phyloP scores from a whole-genome alignment of 2,329 filamentous ascomycete species.

The Penicillium occitanis region DNA sequence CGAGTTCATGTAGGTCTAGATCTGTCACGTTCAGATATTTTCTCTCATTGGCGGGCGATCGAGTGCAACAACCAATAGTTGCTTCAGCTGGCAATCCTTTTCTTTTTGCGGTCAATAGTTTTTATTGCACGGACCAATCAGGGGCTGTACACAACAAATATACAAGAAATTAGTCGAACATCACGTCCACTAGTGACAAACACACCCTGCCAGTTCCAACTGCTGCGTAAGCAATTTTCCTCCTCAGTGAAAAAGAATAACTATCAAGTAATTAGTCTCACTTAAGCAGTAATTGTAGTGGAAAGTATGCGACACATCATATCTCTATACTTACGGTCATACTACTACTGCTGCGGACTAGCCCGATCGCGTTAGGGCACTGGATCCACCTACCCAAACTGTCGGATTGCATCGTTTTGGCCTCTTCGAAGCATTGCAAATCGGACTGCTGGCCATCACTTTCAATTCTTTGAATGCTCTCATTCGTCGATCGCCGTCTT shows the following conservation, averaged over 20 bases:
- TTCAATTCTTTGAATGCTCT: neutral
- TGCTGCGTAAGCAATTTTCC: too few relatives aligned
- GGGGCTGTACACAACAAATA: neutral
- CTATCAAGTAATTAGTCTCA: too few relatives aligned
- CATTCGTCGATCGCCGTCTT: neutral
- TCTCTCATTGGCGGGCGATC: neutral
- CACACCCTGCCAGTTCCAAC: neutral
- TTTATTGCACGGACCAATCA: slow-evolving; percentile 1
- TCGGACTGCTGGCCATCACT: neutral
- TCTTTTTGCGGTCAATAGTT: slow-evolving; percentile 2
- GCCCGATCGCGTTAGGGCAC: neutral
- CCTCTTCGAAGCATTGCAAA: neutral
- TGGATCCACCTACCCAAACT: slow-evolving; percentile 14
- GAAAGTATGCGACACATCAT: neutral
- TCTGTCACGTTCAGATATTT: neutral
- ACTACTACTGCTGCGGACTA: neutral
- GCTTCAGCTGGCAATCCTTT: neutral
- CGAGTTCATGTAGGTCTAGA: neutral
- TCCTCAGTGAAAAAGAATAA: too few relatives aligned
- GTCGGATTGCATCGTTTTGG: slow-evolving; percentile 13
- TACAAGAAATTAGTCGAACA: neutral
- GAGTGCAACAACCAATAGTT: neutral
- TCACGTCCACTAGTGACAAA: neutral
- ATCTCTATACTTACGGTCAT: too few relatives aligned
- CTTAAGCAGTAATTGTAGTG: too few relatives aligned